A percentile compares a stretch with the other conserved stretches of the same genome.
phyloP scores from a whole-genome alignment of 2,329 filamentous ascomycete species.

The Phyllosticta paracitricarpa region DNA sequence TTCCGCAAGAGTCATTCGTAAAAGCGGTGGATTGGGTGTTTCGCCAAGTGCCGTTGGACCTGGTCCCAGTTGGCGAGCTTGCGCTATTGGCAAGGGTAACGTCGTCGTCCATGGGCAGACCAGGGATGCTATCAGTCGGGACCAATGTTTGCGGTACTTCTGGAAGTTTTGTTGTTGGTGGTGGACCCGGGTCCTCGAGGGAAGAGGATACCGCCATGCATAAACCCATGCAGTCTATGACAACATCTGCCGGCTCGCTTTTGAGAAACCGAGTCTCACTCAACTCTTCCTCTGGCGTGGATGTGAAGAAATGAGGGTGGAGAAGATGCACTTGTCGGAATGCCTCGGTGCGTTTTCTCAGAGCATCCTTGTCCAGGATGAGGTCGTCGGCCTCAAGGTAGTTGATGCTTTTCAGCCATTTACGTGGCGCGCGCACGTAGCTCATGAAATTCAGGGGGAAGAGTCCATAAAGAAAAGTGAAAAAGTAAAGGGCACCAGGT shows the following conservation, averaged over 20 bases:
- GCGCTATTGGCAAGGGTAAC: conserved; percentile 21
- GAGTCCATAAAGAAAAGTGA: conserved; percentile 71
- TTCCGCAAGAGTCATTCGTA: background rate
- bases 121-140: conserved; percentile 25
- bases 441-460: conserved; percentile 82
- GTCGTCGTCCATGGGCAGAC: conserved; percentile 23
- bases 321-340: conserved; percentile 65
- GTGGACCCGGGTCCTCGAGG: conserved; percentile 37
- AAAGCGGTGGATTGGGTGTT: conserved; percentile 44
- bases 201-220: conserved; percentile 37
- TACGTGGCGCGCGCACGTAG: conserved; percentile 73
- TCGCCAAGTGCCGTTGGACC: conserved; percentile 38
- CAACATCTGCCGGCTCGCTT: conserved; percentile 68
- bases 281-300: conserved; percentile 71
- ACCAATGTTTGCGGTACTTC: conserved; percentile 30
- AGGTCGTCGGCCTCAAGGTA: conserved; percentile 62
- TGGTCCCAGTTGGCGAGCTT: conserved; percentile 1
- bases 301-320: conserved; percentile 75
- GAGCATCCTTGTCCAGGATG: conserved; percentile 68
- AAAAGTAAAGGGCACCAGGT: conserved; percentile 62
- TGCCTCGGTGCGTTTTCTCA: conserved; percentile 63
- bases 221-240: conserved; percentile 69
- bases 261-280: conserved; percentile 71
- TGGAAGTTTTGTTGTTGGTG: conserved; percentile 37
- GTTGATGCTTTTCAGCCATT: conserved; percentile 64